Percentiles rank a stretch among this genome's conserved stretches.
phyloP scores from a whole-genome alignment of 208 protist species.

The Tritrichomonas foetus region DNA sequence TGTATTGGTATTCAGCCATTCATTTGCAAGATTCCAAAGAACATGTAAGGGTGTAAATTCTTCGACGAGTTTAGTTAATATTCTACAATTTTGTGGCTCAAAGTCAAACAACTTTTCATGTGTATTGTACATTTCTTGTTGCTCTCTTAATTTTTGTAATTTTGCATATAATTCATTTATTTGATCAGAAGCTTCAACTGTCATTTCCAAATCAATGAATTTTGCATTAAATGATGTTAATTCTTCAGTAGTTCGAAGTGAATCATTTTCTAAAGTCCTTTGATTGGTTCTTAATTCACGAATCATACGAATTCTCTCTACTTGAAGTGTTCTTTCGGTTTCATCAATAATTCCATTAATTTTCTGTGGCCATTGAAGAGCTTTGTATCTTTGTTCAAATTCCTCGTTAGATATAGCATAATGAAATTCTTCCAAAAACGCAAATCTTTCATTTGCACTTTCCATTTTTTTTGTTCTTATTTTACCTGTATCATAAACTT shows the following conservation, averaged over 20 bases:
- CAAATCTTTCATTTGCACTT: slow-evolving; percentile 19
- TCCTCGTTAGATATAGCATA: neutral
- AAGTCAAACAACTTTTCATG: slow-evolving; percentile 13
- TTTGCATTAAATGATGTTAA: neutral
- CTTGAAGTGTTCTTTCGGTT: neutral
- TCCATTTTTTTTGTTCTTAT: neutral
- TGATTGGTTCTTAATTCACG: neutral
- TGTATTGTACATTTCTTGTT: neutral
- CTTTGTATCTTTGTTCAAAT: neutral
- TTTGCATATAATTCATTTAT: neutral
- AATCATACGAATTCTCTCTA: slow-evolving; percentile 24
- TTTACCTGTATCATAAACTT: neutral
- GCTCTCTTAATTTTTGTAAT: neutral
- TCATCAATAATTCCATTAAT: neutral
- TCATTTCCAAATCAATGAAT: slow-evolving; percentile 15
- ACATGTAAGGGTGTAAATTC: neutral
- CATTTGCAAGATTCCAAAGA: neutral
- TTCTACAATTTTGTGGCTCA: neutral
- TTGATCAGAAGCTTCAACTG: neutral
- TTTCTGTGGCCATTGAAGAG: neutral
- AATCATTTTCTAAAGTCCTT: neutral
- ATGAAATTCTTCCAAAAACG: neutral
- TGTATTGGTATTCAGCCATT: neutral
- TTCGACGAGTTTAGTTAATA: neutral
- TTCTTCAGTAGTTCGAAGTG: neutral